A percentile compares a stretch with the other conserved stretches of the same genome.
Conservation (phyloP, 2,329 filamentous ascomycete genomes). For the Herpomyces periplanetae region DNA sequence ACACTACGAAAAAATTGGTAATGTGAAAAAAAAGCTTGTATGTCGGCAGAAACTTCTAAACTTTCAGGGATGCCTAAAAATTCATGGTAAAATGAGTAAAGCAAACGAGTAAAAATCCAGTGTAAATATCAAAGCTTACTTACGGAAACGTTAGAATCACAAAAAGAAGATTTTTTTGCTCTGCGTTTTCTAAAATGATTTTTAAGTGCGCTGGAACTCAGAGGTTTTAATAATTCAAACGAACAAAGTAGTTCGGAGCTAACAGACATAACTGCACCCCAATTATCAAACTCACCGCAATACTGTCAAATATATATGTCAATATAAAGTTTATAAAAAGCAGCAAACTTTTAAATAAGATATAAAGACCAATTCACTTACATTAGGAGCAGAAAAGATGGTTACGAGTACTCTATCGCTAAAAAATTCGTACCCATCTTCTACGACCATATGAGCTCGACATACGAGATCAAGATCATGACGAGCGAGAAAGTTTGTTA, state of each 20-base stretch:
- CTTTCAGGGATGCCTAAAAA: no score
- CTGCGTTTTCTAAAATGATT: constrained; percentile 95
- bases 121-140: no score
- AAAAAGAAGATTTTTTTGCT: no score
- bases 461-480: constrained; percentile 95
- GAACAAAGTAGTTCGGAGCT: constrained; percentile 72
- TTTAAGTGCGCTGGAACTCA: constrained; percentile 83
- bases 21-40: no score
- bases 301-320: constrained; percentile 29
- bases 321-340: no score
- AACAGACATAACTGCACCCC: constrained; percentile 95
- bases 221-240: constrained; percentile 77
- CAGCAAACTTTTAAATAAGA: no score
- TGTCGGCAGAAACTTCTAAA: no score
- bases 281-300: constrained; percentile 94
- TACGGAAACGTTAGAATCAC: no score
- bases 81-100: no score
- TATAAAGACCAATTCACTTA: constrained; percentile 13
- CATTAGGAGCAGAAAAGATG: constrained; percentile 86
- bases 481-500: constrained; percentile 65
- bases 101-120: no score
- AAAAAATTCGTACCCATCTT: constrained; percentile 96
- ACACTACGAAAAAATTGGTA: no score
- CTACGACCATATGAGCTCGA: constrained; percentile 92
- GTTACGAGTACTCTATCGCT: constrained; percentile 77